Base-by-base conservation (phyloP, 2,329 filamentous ascomycete genomes). In the Coniochaeta sp. region DNA sequence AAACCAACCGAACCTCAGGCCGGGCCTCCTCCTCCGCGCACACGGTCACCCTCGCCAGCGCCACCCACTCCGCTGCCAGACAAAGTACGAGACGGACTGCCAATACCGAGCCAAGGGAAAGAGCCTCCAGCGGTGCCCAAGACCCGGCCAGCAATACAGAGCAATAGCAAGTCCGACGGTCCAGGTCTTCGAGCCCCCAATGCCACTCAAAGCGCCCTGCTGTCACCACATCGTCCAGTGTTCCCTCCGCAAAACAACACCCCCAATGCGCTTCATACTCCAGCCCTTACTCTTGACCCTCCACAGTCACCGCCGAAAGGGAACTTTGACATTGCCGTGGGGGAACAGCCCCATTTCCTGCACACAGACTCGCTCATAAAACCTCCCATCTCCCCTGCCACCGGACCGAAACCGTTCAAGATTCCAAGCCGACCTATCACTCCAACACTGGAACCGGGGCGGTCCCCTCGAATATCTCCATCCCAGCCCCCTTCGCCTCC, bases 201-300 rank as follows among this genome's bases (percentile, higher is more conserved):
- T 57, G 14, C 48, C 58, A 24, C 61, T 53, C 4, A 57, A 50
- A 52, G 53, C 49, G 52, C 58, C 40, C 59, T 60, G 24, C 59
- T 61, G 30, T 54, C 61, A 27, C 74, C 81, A 68, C 67, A 72
- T 57, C 69, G 71, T 49, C 63, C 75, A 57, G 68, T 69, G 52
- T 67, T 72, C 45, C 67, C 75, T 14, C 71, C 73, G 28, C 76
- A 80, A 1, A 47, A 72, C 57, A 74, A 68, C 33, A 74, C 69
- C 38, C 73, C 73, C 1, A 70, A 65, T 16, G 71, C 72, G 24
- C 56, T 66, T 16, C 66, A 67, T n/a, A 78, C 83, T 27, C 87
- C 88, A 16, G 76, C 83, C 28, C 81, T 91, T 53, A 81, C 77
- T 5, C 72, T 91, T 45, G 78, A 89, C 51, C 85, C 87, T 40